These are phyloP conservation scores for Trichosanthes truncata DNA, from an alignment of 306 rosid genomes.

Conservation along the genomic window DNA sequence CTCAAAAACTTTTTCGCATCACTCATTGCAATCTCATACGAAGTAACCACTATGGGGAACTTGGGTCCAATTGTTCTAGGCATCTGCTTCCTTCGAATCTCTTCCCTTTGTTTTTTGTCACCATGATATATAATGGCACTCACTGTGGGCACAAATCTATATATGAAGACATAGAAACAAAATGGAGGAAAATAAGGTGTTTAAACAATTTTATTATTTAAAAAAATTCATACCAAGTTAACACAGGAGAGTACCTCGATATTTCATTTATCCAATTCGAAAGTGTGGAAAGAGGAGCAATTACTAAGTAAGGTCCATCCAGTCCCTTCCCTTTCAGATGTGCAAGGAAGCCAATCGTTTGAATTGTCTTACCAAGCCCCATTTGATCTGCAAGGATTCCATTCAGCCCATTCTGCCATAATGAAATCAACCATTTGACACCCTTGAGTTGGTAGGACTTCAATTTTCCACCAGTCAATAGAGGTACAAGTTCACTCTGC, in stretches of 20 bases:
- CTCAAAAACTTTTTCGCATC: conserved; percentile 52
- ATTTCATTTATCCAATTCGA: conserved; percentile 86
- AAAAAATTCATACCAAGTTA: background rate
- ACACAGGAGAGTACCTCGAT: conserved; percentile 44
- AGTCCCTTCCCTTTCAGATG: conserved; percentile 80
- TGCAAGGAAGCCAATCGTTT: conserved; percentile 81
- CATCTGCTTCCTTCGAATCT: conserved; percentile 67
- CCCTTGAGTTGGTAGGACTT: conserved; percentile 89
- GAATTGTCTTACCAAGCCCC: conserved; percentile 99
- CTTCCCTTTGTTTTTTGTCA: conserved; percentile 55
- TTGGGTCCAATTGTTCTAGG: conserved; percentile 61
- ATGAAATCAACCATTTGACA: conserved; percentile 92
- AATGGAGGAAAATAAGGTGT: background rate
- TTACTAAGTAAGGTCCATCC: conserved; percentile 82
- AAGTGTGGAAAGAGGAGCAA: conserved; percentile 94
- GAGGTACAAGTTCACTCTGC: conserved; percentile 78
- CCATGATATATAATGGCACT: conserved; percentile 68
- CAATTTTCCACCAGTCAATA: conserved; percentile 79
- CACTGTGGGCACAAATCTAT: conserved; percentile 75
- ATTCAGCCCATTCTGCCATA: conserved; percentile 98
- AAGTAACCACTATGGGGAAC: conserved; percentile 79
- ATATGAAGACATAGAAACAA: background rate
- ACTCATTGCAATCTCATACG: conserved; percentile 79
- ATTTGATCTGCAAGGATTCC: conserved; percentile 99
- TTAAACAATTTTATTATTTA: background rate